Evolutionary conservation across 208 protist genomes (phyloP).

Genomic region (Leishmania turanica): DNA sequence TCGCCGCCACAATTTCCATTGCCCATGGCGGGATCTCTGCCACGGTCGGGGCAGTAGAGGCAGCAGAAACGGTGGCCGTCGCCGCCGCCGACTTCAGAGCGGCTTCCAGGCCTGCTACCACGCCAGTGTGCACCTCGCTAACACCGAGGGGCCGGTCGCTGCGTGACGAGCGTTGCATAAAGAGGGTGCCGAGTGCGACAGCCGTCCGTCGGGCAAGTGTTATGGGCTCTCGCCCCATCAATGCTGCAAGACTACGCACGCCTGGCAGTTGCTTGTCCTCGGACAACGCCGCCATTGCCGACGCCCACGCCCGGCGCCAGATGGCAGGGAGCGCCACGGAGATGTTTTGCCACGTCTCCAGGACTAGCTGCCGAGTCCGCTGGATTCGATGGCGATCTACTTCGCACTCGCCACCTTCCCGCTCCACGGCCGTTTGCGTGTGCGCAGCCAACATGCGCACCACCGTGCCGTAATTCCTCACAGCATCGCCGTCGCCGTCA

Average conservation of each 20-base stretch:
- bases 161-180: background rate
- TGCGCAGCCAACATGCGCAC: background rate
- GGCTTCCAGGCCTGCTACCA: background rate
- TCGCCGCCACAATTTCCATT: background rate
- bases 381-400: background rate
- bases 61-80: background rate
- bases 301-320: slow-evolving; percentile 13
- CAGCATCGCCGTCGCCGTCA: background rate
- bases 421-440: background rate
- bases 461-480: background rate
- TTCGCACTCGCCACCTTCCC: background rate
- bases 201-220: background rate
- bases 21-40: slow-evolving; percentile 4
- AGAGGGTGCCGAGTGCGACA: background rate
- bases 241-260: background rate
- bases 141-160: background rate
- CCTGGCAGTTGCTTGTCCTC: background rate
- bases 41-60: background rate
- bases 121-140: background rate
- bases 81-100: background rate
- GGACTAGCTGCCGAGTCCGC: background rate
- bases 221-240: background rate
- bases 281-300: background rate
- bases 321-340: background rate
- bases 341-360: slow-evolving; percentile 4